A percentile compares a stretch with the other conserved stretches of the same genome.
Conservation (phyloP, 164 flowering plant genomes). For the Protea cynaroides region DNA sequence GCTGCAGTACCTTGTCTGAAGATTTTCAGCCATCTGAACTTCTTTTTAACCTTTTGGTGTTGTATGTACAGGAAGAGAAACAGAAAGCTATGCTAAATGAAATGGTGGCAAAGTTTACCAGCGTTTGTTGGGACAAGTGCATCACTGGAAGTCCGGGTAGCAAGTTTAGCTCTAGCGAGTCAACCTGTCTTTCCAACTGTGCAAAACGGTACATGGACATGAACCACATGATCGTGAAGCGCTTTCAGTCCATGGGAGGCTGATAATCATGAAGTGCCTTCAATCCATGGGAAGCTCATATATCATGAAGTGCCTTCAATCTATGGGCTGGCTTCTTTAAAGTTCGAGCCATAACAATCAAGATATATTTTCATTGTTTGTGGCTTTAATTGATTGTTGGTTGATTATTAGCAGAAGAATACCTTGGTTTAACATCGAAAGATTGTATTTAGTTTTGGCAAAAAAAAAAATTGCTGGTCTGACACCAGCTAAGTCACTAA, state of each 20-base stretch:
- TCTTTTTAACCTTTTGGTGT: no score
- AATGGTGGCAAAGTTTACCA: constrained; percentile 76
- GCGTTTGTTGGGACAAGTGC: constrained; percentile 89
- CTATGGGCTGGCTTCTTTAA: constrained; percentile 29
- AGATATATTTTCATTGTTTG: not conserved
- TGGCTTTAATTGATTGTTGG: not conserved
- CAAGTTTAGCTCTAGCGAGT: constrained; percentile 86
- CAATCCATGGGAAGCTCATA: no score
- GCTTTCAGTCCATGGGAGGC: constrained; percentile 64
- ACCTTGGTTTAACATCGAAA: no score
- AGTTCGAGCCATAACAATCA: not conserved
- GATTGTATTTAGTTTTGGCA: no score
- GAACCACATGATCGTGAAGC: constrained; percentile 57
- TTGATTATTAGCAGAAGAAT: no score
- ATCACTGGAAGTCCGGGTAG: constrained; percentile 78
- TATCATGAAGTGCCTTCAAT: constrained; percentile 68
- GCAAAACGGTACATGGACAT: constrained; percentile 79
- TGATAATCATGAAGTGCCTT: constrained; percentile 63
- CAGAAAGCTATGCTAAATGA: constrained; percentile 70
- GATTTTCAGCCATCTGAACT: no score
- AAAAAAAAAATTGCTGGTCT: no score
- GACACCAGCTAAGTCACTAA: no score
- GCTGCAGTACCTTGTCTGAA: no score
- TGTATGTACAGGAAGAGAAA: constrained; percentile 61
- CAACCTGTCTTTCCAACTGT: constrained; percentile 75